A percentile compares a stretch with the other conserved stretches of the same genome.
phyloP scores from a whole-genome alignment of 2,329 filamentous ascomycete species.

The Ceratocystis alfenasii region DNA sequence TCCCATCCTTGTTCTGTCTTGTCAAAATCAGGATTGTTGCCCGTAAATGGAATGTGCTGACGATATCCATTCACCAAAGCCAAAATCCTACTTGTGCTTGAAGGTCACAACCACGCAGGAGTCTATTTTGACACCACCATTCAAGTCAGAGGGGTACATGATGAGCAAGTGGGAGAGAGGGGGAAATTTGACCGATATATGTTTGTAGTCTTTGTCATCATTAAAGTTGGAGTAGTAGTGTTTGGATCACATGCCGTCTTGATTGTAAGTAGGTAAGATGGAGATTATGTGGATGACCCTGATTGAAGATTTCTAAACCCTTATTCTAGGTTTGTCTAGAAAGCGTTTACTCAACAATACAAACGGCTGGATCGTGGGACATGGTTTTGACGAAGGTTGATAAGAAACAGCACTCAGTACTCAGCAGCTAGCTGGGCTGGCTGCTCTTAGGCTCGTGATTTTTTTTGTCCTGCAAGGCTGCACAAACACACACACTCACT shows the following conservation, averaged over 20 bases:
- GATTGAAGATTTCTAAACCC: neutral
- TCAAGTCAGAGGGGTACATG: neutral
- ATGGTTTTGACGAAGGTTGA: too few relatives aligned
- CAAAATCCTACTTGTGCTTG: neutral
- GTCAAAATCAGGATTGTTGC: slow-evolving; percentile 18
- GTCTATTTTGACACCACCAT: neutral
- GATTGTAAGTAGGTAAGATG: neutral
- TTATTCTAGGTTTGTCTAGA: neutral
- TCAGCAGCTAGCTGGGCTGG: too few relatives aligned
- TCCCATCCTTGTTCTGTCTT: neutral
- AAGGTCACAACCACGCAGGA: neutral
- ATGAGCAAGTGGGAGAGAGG: neutral
- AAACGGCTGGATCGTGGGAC: too few relatives aligned
- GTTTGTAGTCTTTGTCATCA: too few relatives aligned
- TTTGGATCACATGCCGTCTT: neutral
- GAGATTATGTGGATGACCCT: neutral
- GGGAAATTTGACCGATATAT: neutral
- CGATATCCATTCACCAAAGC: neutral
- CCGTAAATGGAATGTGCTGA: slow-evolving; percentile 18
- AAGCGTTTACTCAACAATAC: neutral
- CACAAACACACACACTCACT: too few relatives aligned
- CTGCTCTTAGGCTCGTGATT: too few relatives aligned
- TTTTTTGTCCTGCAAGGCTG: too few relatives aligned
- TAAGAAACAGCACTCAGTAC: too few relatives aligned
- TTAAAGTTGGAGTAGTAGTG: too few relatives aligned